Conservation (phyloP, 106 monocot species). For the Acorus gramineus region DNA sequence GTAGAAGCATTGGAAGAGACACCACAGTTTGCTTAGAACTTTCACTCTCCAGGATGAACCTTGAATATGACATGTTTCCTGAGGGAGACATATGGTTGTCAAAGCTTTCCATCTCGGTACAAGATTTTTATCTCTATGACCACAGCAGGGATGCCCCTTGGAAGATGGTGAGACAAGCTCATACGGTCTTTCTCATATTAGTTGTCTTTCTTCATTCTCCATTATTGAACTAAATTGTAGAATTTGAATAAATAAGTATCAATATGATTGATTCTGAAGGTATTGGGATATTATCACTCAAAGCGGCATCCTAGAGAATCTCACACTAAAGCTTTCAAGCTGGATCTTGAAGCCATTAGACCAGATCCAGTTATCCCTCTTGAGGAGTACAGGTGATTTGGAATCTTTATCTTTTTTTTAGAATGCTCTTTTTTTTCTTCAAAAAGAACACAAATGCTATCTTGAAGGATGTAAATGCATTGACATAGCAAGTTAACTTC, state of each 20-base stretch:
- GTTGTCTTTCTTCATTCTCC: no score
- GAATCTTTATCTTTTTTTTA: conserved; percentile 4
- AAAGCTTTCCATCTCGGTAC: conserved; percentile 45
- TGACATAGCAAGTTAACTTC: neutral
- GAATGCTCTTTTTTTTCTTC: neutral
- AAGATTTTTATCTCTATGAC: conserved; percentile 70
- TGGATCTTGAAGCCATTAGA: conserved; percentile 82
- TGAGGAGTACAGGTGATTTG: conserved; percentile 83
- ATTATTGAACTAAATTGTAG: no score
- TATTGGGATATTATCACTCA: conserved; percentile 71
- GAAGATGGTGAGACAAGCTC: conserved; percentile 52
- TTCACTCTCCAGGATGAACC: conserved; percentile 38
- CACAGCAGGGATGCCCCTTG: conserved; percentile 79
- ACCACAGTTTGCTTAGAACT: conserved; percentile 50
- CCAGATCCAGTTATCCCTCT: conserved; percentile 78
- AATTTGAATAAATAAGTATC: no score
- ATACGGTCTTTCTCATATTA: neutral
- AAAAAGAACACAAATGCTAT: neutral
- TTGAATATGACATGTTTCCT: conserved; percentile 66
- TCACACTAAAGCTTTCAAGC: conserved; percentile 64
- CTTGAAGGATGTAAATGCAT: neutral
- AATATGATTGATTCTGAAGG: conserved; percentile 26
- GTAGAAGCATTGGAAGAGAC: conserved; percentile 36
- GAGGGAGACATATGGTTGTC: conserved; percentile 54
- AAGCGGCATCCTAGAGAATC: conserved; percentile 78